Base-by-base conservation (phyloP, 2,329 filamentous ascomycete genomes). In the Aspergillus aculeatinus region DNA sequence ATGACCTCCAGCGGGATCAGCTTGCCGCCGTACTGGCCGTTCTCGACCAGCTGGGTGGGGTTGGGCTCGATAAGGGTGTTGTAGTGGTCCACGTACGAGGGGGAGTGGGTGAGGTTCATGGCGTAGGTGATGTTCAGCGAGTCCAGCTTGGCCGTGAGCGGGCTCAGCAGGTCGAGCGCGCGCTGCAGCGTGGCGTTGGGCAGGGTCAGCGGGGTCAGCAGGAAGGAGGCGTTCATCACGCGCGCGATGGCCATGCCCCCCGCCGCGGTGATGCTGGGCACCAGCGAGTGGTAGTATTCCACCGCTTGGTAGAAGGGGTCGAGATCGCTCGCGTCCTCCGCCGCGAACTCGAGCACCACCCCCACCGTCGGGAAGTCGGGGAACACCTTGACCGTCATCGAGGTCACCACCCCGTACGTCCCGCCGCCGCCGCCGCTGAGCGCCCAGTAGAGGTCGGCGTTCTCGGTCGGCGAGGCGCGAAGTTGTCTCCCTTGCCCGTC, bases 351-450 rank as follows among this genome's bases (percentile, higher is more conserved):
- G 10, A 35, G 33, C 5, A 35, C 33, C 14, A 35, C 33, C 10
- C 33, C 33, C 11, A 35, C 61, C 29, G 75, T 54, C 3, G 71
- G 72, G 23, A 71, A 66, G n/a, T 75, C 65, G 65, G 72, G 70
- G 51, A 76, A 76, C 5, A 77, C 74, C 35, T 73, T 73, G 35
- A 80, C 65, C 11, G 77, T 79, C 19, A 75, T 76, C 16, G 70
- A 73, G 5, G 75, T 70, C 5, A 81, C 76, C 14, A 81, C 70
- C n/a, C 79, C 79, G 60, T 76, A 77, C 62, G 63, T 60, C 3
- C 82, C 82, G 1, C 84, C 84, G 3, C 85, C 85, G 11, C 85
- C 85, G 4, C 81, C 52, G 14, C 81, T 75, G 4, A 83, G 68
- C n/a, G 80, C 81, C 74, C 77, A 81, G 70, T 81, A 83, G 0